phyloP scores from a whole-genome alignment of 2,329 filamentous ascomycete species.

The Aspergillus sojae region DNA sequence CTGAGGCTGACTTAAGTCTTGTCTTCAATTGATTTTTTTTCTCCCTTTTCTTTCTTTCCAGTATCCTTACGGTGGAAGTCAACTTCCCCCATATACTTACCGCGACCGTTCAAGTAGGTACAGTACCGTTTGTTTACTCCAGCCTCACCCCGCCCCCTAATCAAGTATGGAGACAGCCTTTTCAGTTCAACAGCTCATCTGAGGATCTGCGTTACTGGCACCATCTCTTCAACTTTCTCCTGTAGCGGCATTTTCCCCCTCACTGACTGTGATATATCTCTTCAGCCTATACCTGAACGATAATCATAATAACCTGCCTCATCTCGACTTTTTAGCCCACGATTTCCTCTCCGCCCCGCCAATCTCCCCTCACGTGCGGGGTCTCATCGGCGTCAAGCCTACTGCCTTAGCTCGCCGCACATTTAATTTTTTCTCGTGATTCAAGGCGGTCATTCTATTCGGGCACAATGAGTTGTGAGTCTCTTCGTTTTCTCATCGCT shows the following conservation, averaged over 20 bases:
- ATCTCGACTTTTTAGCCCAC: not conserved
- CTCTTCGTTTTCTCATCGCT: not conserved
- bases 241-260: not conserved
- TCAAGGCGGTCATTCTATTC: slow-evolving; percentile 3
- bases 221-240: not conserved
- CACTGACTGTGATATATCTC: not conserved
- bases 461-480: slow-evolving; percentile 32
- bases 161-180: not conserved
- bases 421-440: slow-evolving; percentile 6
- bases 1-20: not conserved
- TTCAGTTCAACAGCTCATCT: not conserved
- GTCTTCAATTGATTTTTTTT: not conserved
- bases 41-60: not conserved
- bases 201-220: not conserved
- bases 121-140: not conserved
- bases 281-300: not conserved
- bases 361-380: slow-evolving; percentile 27
- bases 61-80: not conserved
- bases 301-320: not conserved
- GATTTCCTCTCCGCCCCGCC: slow-evolving; percentile 11
- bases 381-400: slow-evolving; percentile 19
- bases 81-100: not conserved
- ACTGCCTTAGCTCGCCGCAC: slow-evolving; percentile 23
- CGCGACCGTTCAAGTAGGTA: not conserved
- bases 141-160: not conserved